Base-by-base conservation (phyloP, 2,329 filamentous ascomycete genomes). In the Meredithiella fracta region DNA sequence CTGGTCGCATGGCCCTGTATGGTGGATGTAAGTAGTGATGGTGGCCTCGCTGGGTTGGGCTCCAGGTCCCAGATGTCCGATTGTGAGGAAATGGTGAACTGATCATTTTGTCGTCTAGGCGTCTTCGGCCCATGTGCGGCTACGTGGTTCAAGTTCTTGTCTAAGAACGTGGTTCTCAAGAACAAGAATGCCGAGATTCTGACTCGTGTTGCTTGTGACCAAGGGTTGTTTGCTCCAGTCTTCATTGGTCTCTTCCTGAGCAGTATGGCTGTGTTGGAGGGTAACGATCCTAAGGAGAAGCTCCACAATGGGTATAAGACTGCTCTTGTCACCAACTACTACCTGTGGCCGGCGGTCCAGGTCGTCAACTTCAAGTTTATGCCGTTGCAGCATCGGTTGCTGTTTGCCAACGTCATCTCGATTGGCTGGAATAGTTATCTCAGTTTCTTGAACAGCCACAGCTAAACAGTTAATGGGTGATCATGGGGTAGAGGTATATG, bases 81-180 rank as follows among this genome's bases (percentile, higher is more conserved):
- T 5, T 44, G 9, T 26, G 4, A 11, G 29, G 29, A 34, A 34
- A 11, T 11, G 11, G 11, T 42, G 11, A n/a, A 15, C 38, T 42
- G 11, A n/a, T 42, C n/a, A 20, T 25, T 47, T 47, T 47, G 44
- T 25, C 25, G 11, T 34, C 20, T 9, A 86, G 84, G 72, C 60
- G 73, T 95, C 68, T 96, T 96, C 69, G 90, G 90, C 34, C 90
- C 90, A 53, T 85, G 82, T 23, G 90, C 89, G 5, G 88, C 88
- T 8, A 86, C 79, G 54, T 96, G 90, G 90, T 94, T 86, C 74
- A 74, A 75, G 60, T 77, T 94, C 67, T 81, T 96, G 57, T 80
- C 86, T 64, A 77, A 77, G 58, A 76, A 80, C 61, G 77, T 95
- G 62, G 70, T 70, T 57, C 75, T 88, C 59, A 72, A 75, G 47